Evolutionary conservation across 352 stramenopile species (phyloP), one percentile per base, ranked within the genome.

Genomic region (Globisporangium cederbergense): DNA sequence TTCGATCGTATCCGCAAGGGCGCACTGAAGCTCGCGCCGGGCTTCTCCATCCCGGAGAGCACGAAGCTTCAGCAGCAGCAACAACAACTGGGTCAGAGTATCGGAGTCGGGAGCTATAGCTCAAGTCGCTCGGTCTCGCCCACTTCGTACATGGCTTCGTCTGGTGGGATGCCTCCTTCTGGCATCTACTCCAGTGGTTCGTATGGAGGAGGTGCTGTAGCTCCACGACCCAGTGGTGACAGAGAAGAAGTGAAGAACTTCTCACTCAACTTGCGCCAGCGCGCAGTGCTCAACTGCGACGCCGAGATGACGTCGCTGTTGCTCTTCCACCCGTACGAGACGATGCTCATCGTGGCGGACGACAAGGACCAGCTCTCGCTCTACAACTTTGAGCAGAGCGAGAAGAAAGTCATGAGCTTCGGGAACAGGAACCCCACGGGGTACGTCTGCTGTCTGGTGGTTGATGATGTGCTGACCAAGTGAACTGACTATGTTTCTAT

Each of bases 271-370:
- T 74, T 98, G 36, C 81, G 89, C 18, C 94, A 99, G 68, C 79
- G 83, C 14, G 86, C 84, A 2, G 86, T 99, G 40, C 79, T 97
- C 61, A 98, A 98, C 72, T 92, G 88, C 58, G 90, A 96, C 47
- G 81, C 86, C 6, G 92, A 98, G 50, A 98, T 97, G 80, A 99
- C 96, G 22, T 98, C 91, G 32, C 79, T 98, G 56, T 73, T 99
- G 53, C 79, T 96, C 8, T 99, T 99, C 69, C 97, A 99, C 71
- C 91, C 97, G 28, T 99, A 97, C 68, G 87, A 94, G 58, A 91
- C 84, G 58, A 89, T 95, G 64, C 80, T 99, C 18, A 82, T 99
- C 46, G 91, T 98, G n/a, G 97, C 95, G 14, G 96, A 98, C 67
- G 89, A 97, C 36, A 90, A 91, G 64, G 90, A 98, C 64, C 88